Evolutionary conservation across 257 asterid genomes (phyloP).

Genomic region (Buddleja alternifolia): DNA sequence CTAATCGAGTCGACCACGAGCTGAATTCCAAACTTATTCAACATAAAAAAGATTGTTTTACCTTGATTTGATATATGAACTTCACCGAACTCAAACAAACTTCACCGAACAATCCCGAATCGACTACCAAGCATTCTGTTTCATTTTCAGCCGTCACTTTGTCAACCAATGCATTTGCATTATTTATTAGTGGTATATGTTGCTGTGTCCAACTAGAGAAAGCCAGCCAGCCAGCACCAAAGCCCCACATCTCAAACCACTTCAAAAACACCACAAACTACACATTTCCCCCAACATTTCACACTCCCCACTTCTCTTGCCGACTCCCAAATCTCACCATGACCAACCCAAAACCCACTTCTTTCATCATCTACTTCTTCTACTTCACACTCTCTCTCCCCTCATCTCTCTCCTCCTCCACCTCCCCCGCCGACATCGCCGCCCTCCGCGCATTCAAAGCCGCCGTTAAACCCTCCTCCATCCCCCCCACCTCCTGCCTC

Average conservation of each 20-base stretch:
- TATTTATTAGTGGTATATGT: slow-evolving; percentile 24
- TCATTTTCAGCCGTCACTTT: too few relatives aligned
- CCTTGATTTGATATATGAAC: too few relatives aligned
- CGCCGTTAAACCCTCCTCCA: slow-evolving; percentile 56
- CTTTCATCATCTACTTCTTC: slow-evolving; percentile 31
- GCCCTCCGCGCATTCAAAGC: slow-evolving; percentile 82
- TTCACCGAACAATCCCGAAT: too few relatives aligned
- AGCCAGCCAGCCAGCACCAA: too few relatives aligned
- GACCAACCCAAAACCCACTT: slow-evolving; percentile 26
- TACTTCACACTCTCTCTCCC: too few relatives aligned
- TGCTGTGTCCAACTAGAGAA: slow-evolving; percentile 51
- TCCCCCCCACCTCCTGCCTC: slow-evolving; percentile 79
- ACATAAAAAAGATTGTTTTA: too few relatives aligned
- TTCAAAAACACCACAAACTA: slow-evolving; percentile 13
- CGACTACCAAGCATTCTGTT: too few relatives aligned
- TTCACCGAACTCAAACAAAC: too few relatives aligned
- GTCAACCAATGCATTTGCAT: too few relatives aligned
- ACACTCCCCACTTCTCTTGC: neutral
- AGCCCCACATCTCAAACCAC: slow-evolving; percentile 22
- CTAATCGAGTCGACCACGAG: too few relatives aligned
- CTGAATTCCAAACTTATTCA: too few relatives aligned
- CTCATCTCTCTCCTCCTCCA: slow-evolving; percentile 39
- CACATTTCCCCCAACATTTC: neutral
- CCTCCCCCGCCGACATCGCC: slow-evolving; percentile 50
- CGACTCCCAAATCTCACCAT: slow-evolving; percentile 33